A percentile compares a stretch with the other conserved stretches of the same genome.
Evolutionary conservation across 1,284 basidiomycete species (phyloP).

Genomic region (Sanghuangporus weigelae): DNA sequence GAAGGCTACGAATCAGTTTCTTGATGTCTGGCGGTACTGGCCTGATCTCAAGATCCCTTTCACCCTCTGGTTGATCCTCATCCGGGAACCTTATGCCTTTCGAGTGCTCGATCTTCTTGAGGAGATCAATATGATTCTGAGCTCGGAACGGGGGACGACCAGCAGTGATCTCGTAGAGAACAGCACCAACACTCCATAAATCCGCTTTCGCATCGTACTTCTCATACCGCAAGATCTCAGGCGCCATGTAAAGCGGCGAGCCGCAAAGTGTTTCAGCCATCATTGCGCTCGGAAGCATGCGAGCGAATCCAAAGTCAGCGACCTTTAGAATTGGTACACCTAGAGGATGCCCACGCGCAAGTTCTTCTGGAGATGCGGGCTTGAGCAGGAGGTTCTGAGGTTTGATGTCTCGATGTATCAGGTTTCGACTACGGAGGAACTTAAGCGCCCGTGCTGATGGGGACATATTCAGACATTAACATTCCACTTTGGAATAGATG

Average conservation of each 20-base stretch:
- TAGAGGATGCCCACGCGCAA: conserved; percentile 81
- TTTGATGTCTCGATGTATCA: conserved; percentile 97
- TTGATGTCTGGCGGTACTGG: conserved; percentile 85
- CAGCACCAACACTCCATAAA: conserved; percentile 96
- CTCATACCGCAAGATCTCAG: conserved; percentile 95
- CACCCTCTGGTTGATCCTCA: conserved; percentile 53
- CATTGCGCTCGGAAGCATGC: conserved; percentile 85
- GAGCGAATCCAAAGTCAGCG: conserved; percentile 97
- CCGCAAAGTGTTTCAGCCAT: conserved; percentile 98
- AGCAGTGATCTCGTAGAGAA: conserved; percentile 93
- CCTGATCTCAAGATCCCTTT: conserved; percentile 39
- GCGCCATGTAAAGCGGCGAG: conserved; percentile 99
- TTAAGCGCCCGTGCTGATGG: conserved; percentile 81
- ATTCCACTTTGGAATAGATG: neutral
- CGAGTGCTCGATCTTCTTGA: conserved; percentile 87
- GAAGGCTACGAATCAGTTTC: conserved; percentile 74
- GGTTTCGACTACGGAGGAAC: conserved; percentile 83
- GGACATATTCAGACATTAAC: neutral
- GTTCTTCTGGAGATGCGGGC: conserved; percentile 74
- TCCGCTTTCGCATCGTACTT: conserved; percentile 99
- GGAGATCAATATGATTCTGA: conserved; percentile 91
- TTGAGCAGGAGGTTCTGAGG: conserved; percentile 94
- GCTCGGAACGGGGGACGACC: conserved; percentile 94
- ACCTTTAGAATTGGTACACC: conserved; percentile 95
- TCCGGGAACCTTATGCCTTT: conserved; percentile 92